Base-by-base conservation (phyloP, 148 eudicot species). In the Polygonum maritimum region DNA sequence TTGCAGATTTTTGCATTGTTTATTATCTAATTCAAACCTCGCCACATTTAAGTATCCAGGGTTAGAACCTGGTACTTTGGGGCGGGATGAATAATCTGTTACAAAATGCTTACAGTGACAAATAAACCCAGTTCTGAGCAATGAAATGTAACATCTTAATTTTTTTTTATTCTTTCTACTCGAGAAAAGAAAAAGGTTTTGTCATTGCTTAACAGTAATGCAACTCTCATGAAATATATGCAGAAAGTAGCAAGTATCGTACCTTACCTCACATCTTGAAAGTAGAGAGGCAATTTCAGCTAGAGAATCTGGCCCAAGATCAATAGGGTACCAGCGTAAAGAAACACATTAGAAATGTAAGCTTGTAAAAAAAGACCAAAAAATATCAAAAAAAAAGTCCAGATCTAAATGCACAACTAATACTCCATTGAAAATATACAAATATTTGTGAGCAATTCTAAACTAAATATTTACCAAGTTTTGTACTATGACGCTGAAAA, bases 321-420 rank as follows among this genome's bases (percentile, higher is more conserved):
- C 97, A 78, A 93, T 76, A 82, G 98, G 98, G 81, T 78, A 65
- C 98, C 94, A 93, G 78, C 94, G 94, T 93, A 80, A 58, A 76
- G 67, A 78, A 74, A 51, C 40, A 38, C 45, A 40, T 71, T 48
- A 63, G 48, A 49, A 52, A 74, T 21, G 41, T 51, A 44, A 13
- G 16, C 16, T 16, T 48, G 36, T 31, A 55, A 71, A 39, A 71
- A 39, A 38, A 79, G 35, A 44, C 31, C 1, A 4, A 73, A 4
- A 11, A 45, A 45, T 6, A 71, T 71, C 54, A 40, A 47, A 71
- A 41, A 21, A 69, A 40, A 55, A 18, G 22, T 58, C 14, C 35
- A 22, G 36, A 58, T 58, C 33, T 3, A 58, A 58, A 58, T 21
- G 19, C 10, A 14, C 7, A 58, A 14, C 4, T 4, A 58, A 41